Evolutionary conservation across 2,329 filamentous ascomycete species (phyloP).

Genomic region (Trichoderma semiorbis): DNA sequence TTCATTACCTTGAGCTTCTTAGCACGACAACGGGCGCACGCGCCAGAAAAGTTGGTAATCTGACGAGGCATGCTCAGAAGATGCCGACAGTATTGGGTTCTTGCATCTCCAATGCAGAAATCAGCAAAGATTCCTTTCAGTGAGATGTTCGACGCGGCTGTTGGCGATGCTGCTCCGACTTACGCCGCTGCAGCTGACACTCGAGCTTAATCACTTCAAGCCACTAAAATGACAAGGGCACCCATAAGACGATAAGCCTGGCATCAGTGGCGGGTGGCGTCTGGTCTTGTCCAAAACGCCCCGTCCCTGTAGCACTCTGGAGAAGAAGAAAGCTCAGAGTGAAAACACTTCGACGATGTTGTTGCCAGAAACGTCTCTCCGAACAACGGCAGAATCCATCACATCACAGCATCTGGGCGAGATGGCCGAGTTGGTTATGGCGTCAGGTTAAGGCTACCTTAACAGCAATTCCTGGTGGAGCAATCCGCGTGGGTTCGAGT

Average conservation of each 20-base stretch:
- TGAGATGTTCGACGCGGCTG: neutral
- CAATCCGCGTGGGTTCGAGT: slow-evolving; percentile 22
- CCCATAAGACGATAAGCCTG: neutral
- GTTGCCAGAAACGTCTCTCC: neutral
- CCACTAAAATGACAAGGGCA: neutral
- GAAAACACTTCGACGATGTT: neutral
- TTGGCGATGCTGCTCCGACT: neutral
- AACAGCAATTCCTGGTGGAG: slow-evolving; percentile 21
- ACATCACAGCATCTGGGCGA: slow-evolving; percentile 7
- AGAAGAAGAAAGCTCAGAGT: neutral
- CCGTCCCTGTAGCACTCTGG: neutral
- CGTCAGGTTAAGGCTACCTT: slow-evolving; percentile 21
- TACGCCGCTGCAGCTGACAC: neutral
- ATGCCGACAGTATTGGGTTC: neutral
- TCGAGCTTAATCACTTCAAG: neutral
- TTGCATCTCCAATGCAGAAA: neutral
- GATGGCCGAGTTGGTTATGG: slow-evolving; percentile 21
- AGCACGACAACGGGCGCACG: slow-evolving; percentile 7
- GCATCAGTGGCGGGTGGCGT: neutral
- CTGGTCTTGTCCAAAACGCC: neutral
- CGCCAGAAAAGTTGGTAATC: slow-evolving; percentile 13
- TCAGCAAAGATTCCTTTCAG: neutral
- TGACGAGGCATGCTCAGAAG: slow-evolving; percentile 12
- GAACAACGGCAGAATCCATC: neutral
- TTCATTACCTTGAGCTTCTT: slow-evolving; percentile 14